A percentile compares a stretch with the other conserved stretches of the same genome.
phyloP scores from a whole-genome alignment of 345 rosid species.

The Trapa incisa region DNA sequence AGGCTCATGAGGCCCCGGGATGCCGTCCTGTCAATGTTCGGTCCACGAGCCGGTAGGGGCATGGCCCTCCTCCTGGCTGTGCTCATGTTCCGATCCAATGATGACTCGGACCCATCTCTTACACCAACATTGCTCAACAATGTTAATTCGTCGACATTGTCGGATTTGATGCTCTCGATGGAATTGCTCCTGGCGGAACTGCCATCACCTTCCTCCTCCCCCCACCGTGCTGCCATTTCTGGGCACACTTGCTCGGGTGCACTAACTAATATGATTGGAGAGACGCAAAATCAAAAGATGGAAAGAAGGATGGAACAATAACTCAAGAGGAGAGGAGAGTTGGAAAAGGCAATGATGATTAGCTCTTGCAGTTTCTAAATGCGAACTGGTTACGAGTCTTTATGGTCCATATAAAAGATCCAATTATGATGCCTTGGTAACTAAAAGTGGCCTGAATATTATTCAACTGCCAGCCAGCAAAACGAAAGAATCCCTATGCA shows the following conservation, averaged over 20 bases:
- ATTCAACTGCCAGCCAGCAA: no score
- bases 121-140: not conserved
- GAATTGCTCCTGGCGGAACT: not conserved
- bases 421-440: no score
- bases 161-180: not conserved
- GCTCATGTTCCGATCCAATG: constrained; percentile 34
- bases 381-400: no score
- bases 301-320: not conserved
- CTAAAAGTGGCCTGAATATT: no score
- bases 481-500: no score
- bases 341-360: not conserved
- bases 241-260: not conserved
- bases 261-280: not conserved
- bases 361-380: not conserved
- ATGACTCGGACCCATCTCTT: not conserved
- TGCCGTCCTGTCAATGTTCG: constrained; percentile 45
- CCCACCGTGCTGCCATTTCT: not conserved
- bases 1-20: constrained; percentile 70
- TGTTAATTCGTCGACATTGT: not conserved
- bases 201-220: not conserved
- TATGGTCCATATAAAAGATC: no score
- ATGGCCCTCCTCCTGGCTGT: constrained; percentile 30
- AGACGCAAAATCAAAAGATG: not conserved
- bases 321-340: not conserved
- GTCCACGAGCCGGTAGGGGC: not conserved